These are phyloP conservation scores for Colletotrichum sp. DNA, from an alignment of 2,329 filamentous ascomycete species.

Conservation along the genomic window DNA sequence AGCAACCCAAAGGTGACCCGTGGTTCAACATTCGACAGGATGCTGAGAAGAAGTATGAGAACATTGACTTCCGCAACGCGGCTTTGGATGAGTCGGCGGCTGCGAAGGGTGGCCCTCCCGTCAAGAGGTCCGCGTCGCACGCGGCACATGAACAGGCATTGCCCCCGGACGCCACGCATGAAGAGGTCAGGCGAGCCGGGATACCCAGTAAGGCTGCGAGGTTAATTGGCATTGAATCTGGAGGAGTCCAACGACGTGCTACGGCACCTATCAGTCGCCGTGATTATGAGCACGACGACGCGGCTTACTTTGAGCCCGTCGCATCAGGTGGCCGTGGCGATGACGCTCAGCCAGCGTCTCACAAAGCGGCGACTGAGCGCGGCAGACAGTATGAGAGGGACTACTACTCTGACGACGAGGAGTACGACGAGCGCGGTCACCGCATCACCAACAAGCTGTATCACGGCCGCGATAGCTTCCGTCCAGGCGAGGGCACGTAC, in stretches of 20 bases:
- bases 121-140: conserved; percentile 21
- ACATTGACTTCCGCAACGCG: conserved; percentile 28
- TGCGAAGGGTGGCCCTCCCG: conserved; percentile 14
- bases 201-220: conserved; percentile 23
- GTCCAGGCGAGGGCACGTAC: conserved; percentile 62
- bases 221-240: conserved; percentile 17
- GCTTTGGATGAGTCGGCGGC: conserved; percentile 24
- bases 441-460: conserved; percentile 46
- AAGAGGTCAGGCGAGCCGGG: neutral
- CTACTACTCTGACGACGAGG: conserved; percentile 29
- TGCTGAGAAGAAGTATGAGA: conserved; percentile 42
- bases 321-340: neutral
- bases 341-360: neutral
- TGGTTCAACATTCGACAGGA: conserved; percentile 49
- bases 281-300: conserved; percentile 11
- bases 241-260: conserved; percentile 18
- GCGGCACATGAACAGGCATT: conserved; percentile 35
- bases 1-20: conserved; percentile 59
- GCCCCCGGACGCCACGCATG: conserved; percentile 29
- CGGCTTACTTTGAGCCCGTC: neutral
- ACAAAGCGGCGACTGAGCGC: neutral
- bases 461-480: conserved; percentile 45
- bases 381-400: conserved; percentile 22
- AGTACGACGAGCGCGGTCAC: conserved; percentile 32
- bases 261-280: conserved; percentile 12